phyloP scores from a whole-genome alignment of 495 filamentous ascomycete genomes.

The Penicillium ochrochloron region DNA sequence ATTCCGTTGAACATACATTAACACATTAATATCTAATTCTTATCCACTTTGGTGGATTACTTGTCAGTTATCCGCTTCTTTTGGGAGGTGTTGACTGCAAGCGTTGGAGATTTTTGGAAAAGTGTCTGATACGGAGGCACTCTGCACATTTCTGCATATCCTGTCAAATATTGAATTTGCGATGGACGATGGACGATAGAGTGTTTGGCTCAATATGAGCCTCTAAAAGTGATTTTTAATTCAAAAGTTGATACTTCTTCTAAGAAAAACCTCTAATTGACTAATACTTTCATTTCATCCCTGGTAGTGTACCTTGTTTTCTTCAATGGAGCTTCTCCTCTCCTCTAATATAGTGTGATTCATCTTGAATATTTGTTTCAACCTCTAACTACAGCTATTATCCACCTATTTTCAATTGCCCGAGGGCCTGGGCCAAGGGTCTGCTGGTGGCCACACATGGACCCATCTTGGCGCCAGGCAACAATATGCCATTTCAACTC shows the following conservation, averaged over 20 bases:
- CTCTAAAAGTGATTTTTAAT: background rate
- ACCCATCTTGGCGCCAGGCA: constrained; percentile 1
- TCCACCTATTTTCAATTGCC: background rate
- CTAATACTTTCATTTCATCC: background rate
- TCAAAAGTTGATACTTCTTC: background rate
- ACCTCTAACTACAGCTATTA: background rate
- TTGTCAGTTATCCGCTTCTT: background rate
- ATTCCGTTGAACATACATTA: background rate
- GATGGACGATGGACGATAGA: background rate
- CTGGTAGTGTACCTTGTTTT: background rate
- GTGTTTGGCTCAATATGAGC: background rate
- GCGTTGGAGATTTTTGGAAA: background rate
- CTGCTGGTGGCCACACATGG: background rate
- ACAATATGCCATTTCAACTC: background rate
- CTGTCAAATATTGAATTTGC: background rate
- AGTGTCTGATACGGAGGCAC: background rate
- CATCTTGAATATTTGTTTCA: background rate
- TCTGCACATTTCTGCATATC: background rate
- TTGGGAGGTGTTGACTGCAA: background rate
- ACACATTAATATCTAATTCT: background rate
- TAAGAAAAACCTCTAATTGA: background rate
- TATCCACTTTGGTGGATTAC: background rate
- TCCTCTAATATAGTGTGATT: background rate
- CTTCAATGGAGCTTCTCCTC: background rate
- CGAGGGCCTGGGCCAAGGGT: background rate